Base-by-base conservation (phyloP, 305 asterid genomes). In the Fraxinus xanthoxyloides region DNA sequence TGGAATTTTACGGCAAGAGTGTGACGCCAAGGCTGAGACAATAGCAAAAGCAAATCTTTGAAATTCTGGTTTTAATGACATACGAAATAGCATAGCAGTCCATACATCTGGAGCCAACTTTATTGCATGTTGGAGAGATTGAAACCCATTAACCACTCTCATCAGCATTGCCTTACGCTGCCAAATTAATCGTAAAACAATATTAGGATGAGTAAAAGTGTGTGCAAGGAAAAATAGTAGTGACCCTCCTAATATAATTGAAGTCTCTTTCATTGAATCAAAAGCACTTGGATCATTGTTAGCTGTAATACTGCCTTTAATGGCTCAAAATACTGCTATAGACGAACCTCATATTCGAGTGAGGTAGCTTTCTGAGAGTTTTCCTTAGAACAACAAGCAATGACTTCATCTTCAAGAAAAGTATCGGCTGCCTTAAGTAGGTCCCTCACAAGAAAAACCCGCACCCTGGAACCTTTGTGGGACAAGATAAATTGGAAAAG, bases 401-500 rank as follows among this genome's bases (percentile, higher is more conserved):
- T 79, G 72, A 91, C 84, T 87, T 85, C 90, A 70, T 91, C 89
- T 23, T 92, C 93, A 46, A 92, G 92, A 83, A 95, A 90, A 75
- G 89, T 85, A 85, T 94, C 97, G 30, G 92, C 91, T 79, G 97
- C 97, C 69, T 38, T 70, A 8, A 95, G 86, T 38, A 95, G 87
- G 88, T 95, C 98, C 87, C 93, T 89, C 77, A 94, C 79, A 72
- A 95, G 93, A 89, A 88, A 92, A 79, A 94, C 94, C 72, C 92
- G 98, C 28, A 95, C 94, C 86, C 94, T 89, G 21, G 91, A 89
- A 76, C 99, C 99, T 80, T 92, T 94, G 70, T 88, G 91, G 23
- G 99, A 95, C 84, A 95, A 84, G 80, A 95, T 91, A 83, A 95
- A 95, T 46, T 88, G 87, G 83, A 95, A 87, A 72, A 95, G 95